These are phyloP conservation scores for Meyerozyma sp. DNA, from an alignment of 1,139 yeast genomes.

Conservation along the genomic window DNA sequence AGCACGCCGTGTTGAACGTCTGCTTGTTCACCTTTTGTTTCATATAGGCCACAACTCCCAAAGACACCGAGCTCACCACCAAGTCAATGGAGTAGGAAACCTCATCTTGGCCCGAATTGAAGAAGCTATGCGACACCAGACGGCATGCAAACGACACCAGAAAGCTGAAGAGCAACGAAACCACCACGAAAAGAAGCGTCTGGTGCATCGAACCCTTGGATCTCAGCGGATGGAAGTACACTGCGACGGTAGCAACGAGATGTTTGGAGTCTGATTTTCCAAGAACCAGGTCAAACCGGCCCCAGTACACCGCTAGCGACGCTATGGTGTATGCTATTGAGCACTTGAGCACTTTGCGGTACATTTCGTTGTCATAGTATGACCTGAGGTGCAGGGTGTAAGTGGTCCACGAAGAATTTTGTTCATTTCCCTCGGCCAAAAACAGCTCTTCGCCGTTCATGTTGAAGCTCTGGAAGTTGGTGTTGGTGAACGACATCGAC, in stretches of 20 bases:
- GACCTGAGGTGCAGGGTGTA: background rate
- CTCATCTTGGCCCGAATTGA: constrained; percentile 41
- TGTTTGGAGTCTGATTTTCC: constrained; percentile 77
- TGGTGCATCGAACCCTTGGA: constrained; percentile 80
- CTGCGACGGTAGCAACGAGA: constrained; percentile 76
- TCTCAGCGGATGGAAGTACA: constrained; percentile 79
- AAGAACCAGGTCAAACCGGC: constrained; percentile 46
- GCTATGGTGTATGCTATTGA: constrained; percentile 69
- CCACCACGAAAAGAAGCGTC: constrained; percentile 55
- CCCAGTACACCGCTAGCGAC: constrained; percentile 68
- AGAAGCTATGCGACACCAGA: constrained; percentile 44
- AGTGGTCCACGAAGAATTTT: background rate
- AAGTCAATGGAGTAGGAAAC: constrained; percentile 56
- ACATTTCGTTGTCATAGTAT: constrained; percentile 13
- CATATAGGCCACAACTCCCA: constrained; percentile 64
- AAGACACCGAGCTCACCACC: constrained; percentile 46
- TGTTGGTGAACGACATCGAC: constrained; percentile 19
- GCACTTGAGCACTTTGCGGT: constrained; percentile 51
- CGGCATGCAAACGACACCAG: constrained; percentile 52
- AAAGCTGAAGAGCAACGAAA: constrained; percentile 54
- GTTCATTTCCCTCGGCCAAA: background rate
- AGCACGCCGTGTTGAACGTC: constrained; percentile 77
- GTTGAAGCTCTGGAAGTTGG: constrained; percentile 15
- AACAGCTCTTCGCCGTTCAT: constrained; percentile 3
- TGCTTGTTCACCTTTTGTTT: constrained; percentile 65